These are phyloP conservation scores for Aspergillus sp. DNA, from an alignment of 2,329 filamentous ascomycete genomes.

Conservation along the genomic window DNA sequence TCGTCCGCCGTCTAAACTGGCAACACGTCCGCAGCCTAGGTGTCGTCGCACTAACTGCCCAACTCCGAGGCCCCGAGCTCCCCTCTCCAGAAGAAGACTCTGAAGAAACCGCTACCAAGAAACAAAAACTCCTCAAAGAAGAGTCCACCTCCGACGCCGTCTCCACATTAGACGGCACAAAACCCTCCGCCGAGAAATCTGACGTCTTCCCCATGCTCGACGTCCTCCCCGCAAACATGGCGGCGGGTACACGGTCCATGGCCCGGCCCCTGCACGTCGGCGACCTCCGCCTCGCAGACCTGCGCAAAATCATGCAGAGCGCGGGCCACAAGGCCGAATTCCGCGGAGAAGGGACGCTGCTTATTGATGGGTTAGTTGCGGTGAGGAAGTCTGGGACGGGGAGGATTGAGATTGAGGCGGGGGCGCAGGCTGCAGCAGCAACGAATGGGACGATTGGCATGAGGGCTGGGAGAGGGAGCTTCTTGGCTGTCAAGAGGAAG, in stretches of 20 bases:
- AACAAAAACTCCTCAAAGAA: constrained; percentile 44
- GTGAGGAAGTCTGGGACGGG: constrained; percentile 85
- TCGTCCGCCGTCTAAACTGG: constrained; percentile 87
- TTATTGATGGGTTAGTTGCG: constrained; percentile 81
- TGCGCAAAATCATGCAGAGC: constrained; percentile 74
- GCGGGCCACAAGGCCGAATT: constrained; percentile 86
- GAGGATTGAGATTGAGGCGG: constrained; percentile 78
- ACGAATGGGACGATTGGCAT: constrained; percentile 39
- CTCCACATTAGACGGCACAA: constrained; percentile 13
- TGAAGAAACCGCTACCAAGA: constrained; percentile 42
- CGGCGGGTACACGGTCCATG: constrained; percentile 66
- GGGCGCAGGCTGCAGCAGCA: constrained; percentile 48
- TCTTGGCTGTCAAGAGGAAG: constrained; percentile 79
- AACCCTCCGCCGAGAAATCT: constrained; percentile 22
- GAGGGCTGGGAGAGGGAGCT: constrained; percentile 61
- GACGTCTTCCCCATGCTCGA: constrained; percentile 49
- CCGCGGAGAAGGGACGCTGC: constrained; percentile 80
- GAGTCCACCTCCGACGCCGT: constrained; percentile 31
- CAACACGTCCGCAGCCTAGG: constrained; percentile 85
- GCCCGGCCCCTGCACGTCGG: constrained; percentile 90
- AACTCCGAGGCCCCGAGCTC: constrained; percentile 48
- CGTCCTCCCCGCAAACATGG: constrained; percentile 53
- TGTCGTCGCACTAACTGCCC: constrained; percentile 85
- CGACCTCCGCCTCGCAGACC: constrained; percentile 79
- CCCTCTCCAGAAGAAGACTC: constrained; percentile 28